Conservation (phyloP, 176 grass and related monocot genomes). For the Rhynchospora pubera region DNA sequence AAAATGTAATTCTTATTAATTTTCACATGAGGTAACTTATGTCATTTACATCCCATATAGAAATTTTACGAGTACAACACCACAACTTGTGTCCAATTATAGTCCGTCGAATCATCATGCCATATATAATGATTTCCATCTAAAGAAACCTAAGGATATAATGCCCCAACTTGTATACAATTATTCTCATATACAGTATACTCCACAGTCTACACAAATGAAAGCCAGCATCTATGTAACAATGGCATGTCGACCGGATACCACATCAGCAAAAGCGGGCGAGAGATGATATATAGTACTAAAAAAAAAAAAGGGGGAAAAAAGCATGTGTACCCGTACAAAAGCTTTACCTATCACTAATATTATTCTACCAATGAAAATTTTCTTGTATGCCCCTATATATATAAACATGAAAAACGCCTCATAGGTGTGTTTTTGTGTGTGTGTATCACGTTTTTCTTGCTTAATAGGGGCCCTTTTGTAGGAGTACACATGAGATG, state of each 20-base stretch:
- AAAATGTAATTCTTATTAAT: neutral
- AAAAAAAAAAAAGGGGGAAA: neutral
- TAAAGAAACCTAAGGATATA: neutral
- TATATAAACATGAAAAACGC: neutral
- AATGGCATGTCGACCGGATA: neutral
- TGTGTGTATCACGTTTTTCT: neutral
- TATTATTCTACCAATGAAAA: neutral
- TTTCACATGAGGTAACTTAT: neutral
- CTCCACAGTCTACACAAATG: slow-evolving; percentile 6
- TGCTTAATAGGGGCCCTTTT: slow-evolving; percentile 5
- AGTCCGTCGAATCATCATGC: neutral
- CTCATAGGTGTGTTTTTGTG: no score
- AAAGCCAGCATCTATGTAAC: slow-evolving; percentile 3
- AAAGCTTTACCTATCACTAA: slow-evolving; percentile 3
- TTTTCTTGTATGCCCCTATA: neutral
- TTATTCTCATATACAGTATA: neutral
- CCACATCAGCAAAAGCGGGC: neutral
- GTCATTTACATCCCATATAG: neutral
- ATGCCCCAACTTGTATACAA: neutral
- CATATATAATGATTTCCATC: neutral
- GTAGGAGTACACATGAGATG: neutral
- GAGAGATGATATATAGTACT: neutral
- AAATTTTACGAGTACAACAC: neutral
- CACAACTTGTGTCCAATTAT: neutral
- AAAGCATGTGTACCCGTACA: slow-evolving; percentile 11